A percentile compares a stretch with the other conserved stretches of the same genome.
These are phyloP conservation scores for Leccinum subtestaceum DNA, from an alignment of 768 basidiomycete genomes.

Conservation along the genomic window DNA sequence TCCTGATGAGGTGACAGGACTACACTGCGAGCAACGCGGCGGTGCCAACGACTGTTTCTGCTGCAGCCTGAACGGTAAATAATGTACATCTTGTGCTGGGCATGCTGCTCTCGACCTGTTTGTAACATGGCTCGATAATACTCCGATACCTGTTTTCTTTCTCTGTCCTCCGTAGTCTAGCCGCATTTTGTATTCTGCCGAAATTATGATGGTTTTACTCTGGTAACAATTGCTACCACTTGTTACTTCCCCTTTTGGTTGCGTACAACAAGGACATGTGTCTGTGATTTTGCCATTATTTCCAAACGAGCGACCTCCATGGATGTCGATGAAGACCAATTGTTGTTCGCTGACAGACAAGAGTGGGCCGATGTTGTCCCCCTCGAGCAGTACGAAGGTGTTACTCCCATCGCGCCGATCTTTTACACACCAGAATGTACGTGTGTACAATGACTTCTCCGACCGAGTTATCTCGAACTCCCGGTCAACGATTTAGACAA, in stretches of 20 bases:
- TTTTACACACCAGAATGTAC: conserved; percentile 86
- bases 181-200: conserved; percentile 21
- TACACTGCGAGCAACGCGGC: conserved; percentile 55
- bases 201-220: conserved; percentile 6
- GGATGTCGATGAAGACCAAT: conserved; percentile 13
- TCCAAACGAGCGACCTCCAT: neutral
- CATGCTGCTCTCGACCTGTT: conserved; percentile 8
- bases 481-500: conserved; percentile 56
- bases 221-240: neutral
- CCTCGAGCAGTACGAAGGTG: conserved; percentile 74
- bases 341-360: conserved; percentile 56
- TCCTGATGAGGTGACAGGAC: conserved; percentile 44
- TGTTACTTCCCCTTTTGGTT: neutral
- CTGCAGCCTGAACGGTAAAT: conserved; percentile 25
- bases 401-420: conserved; percentile 84
- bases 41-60: conserved; percentile 48
- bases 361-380: conserved; percentile 84
- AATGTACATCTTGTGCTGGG: conserved; percentile 2
- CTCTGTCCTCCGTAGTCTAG: conserved; percentile 21
- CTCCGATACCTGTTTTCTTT: conserved; percentile 21
- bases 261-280: neutral
- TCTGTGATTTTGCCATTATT: neutral
- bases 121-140: conserved; percentile 14
- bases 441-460: conserved; percentile 29
- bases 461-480: conserved; percentile 6